phyloP scores from a whole-genome alignment of 2,329 filamentous ascomycete species.

The Aspergillus hiratsukae region DNA sequence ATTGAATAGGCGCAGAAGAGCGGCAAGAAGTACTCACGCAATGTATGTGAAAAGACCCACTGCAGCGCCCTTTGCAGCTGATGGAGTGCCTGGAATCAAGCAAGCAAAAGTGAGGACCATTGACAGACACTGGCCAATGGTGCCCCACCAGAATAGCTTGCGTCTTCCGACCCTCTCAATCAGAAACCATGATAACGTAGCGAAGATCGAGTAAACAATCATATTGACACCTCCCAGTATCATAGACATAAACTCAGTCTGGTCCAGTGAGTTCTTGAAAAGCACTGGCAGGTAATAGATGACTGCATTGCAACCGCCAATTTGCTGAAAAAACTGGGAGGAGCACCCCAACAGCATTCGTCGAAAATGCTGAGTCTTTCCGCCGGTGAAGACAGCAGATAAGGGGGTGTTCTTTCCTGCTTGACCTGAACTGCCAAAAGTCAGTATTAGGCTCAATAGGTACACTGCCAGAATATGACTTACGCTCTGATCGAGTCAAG shows the following conservation, averaged over 20 bases:
- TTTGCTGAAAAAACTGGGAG: constrained; percentile 44
- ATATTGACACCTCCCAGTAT: constrained; percentile 52
- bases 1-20: too few relatives aligned
- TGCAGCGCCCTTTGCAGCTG: constrained; percentile 36
- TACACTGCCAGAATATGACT: constrained; percentile 27
- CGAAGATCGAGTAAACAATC: constrained; percentile 41
- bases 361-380: constrained; percentile 37
- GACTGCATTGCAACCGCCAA: constrained; percentile 48
- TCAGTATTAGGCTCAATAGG: constrained; percentile 30
- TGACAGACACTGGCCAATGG: constrained; percentile 34
- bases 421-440: constrained; percentile 50
- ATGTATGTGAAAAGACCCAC: constrained; percentile 67
- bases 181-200: constrained; percentile 45
- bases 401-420: constrained; percentile 43
- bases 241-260: constrained; percentile 41
- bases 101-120: constrained; percentile 40
- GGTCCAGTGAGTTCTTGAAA: constrained; percentile 45
- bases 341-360: constrained; percentile 39
- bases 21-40: constrained; percentile 27
- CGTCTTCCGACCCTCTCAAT: constrained; percentile 47
- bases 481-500: constrained; percentile 60
- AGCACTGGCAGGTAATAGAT: constrained; percentile 49
- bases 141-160: constrained; percentile 39
- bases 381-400: constrained; percentile 38
- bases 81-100: constrained; percentile 26